Evolutionary conservation across 805 yeast genomes (phyloP).

Genomic region (Candida anglica): DNA sequence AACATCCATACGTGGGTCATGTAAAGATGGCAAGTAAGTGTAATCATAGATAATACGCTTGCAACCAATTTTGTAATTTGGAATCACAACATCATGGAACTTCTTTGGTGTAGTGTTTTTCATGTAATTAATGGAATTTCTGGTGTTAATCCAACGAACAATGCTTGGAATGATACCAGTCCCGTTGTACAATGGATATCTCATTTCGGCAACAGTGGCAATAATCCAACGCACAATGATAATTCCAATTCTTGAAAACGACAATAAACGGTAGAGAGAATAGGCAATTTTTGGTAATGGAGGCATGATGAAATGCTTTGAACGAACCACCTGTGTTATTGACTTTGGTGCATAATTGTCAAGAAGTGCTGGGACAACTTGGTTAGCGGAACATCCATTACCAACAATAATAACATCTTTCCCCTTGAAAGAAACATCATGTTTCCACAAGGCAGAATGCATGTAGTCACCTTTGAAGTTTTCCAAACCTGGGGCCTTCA

Average conservation of each 20-base stretch:
- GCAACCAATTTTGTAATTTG: slow-evolving; percentile 39
- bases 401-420: slow-evolving; percentile 38
- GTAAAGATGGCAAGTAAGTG: slow-evolving; percentile 28
- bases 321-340: slow-evolving; percentile 29
- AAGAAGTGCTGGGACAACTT: slow-evolving; percentile 34
- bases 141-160: slow-evolving; percentile 20
- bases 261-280: slow-evolving; percentile 17
- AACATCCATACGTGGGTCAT: slow-evolving; percentile 26
- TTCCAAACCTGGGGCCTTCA: slow-evolving; percentile 27
- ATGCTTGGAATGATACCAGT: slow-evolving; percentile 20
- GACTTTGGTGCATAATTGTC: slow-evolving; percentile 20
- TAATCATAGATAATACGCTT: slow-evolving; percentile 38
- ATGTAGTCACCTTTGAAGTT: slow-evolving; percentile 33
- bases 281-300: slow-evolving; percentile 25
- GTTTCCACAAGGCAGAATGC: slow-evolving; percentile 40
- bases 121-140: slow-evolving; percentile 21
- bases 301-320: slow-evolving; percentile 37
- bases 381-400: slow-evolving; percentile 41
- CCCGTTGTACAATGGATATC: slow-evolving; percentile 34
- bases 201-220: slow-evolving; percentile 25
- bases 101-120: slow-evolving; percentile 23
- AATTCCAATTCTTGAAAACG: slow-evolving; percentile 25
- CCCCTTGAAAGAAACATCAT: slow-evolving; percentile 25
- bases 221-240: slow-evolving; percentile 24
- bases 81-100: slow-evolving; percentile 29